Evolutionary conservation across 176 grass and related monocot species (phyloP), one percentile per base, ranked within the genome.

Genomic region (Stipa capillata): DNA sequence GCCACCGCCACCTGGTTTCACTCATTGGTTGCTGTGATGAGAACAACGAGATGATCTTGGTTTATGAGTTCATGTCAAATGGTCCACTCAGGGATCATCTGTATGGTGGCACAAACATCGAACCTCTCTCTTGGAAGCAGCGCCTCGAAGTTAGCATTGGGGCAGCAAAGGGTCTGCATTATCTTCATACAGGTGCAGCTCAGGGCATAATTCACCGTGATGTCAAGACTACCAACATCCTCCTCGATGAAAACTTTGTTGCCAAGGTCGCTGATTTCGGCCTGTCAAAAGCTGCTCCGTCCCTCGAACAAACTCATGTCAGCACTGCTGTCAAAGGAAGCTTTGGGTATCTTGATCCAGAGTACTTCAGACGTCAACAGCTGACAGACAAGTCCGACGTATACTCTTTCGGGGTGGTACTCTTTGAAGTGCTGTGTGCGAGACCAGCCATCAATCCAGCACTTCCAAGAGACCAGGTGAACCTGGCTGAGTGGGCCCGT

Each of bases 181-280:
- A 97, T 84, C 85, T 97, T 79, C 94, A 97, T 82, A 97, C 94
- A 57, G 94, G 94, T 77, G 89, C 94, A 57, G 84, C 91, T 65
- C 94, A 97, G 81, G 94, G 94, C 37, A 98, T 98, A 73, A 98
- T 98, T 76, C 95, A 98, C 84, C 95, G 95, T 13, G 95, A 98
- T 84, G 92, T 98, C 58, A 98, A 98, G 76, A 94, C 95, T 31
- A 98, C 92, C 71, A 98, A 98, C 68, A 98, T 98, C 81, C 88
- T 98, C 39, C 87, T 98, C 20, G 90, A 94, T 66, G 91, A 97
- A 51, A 94, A 92, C 78, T 86, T 97, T 50, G 83, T 92, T 15
- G 87, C 94, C 75, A 97, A 97, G 80, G 89, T 97, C 12, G 65
- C 94, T 40, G 94, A 97, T 84, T 97, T 97, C 69, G 91, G 94